Percentiles rank a stretch among this genome's conserved stretches.
phyloP scores from a whole-genome alignment of 305 asterid species.

The Andrographis paniculata region DNA sequence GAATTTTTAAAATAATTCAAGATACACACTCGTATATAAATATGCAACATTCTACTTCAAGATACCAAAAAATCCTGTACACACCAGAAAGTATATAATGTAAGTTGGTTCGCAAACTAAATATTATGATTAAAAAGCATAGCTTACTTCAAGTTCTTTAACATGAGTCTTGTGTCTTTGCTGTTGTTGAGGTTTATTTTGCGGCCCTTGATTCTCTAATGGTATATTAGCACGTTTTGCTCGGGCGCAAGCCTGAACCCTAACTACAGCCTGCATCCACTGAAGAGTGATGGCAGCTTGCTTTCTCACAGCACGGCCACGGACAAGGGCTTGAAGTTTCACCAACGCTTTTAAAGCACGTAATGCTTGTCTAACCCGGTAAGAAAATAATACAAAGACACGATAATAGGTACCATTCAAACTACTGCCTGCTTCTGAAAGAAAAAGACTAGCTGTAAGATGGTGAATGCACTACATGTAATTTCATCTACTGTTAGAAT shows the following conservation, averaged over 20 bases:
- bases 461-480: too few relatives aligned
- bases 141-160: slow-evolving; percentile 78
- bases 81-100: too few relatives aligned
- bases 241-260: slow-evolving; percentile 83
- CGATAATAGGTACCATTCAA: too few relatives aligned
- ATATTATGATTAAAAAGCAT: slow-evolving; percentile 9
- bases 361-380: slow-evolving; percentile 79
- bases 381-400: too few relatives aligned
- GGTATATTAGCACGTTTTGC: slow-evolving; percentile 88
- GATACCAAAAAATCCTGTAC: too few relatives aligned
- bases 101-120: background rate
- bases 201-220: slow-evolving; percentile 65
- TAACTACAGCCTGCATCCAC: slow-evolving; percentile 90
- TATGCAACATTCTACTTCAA: too few relatives aligned
- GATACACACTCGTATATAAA: too few relatives aligned
- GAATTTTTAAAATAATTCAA: too few relatives aligned
- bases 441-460: too few relatives aligned
- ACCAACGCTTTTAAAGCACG: slow-evolving; percentile 86
- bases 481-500: too few relatives aligned
- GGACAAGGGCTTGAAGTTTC: slow-evolving; percentile 85
- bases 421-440: too few relatives aligned
- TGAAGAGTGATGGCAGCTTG: slow-evolving; percentile 93
- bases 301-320: slow-evolving; percentile 91
- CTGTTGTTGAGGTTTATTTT: slow-evolving; percentile 65
- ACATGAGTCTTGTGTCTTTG: slow-evolving; percentile 67